Conservation (phyloP, 345 rosid genomes). For the Populus deltoides region DNA sequence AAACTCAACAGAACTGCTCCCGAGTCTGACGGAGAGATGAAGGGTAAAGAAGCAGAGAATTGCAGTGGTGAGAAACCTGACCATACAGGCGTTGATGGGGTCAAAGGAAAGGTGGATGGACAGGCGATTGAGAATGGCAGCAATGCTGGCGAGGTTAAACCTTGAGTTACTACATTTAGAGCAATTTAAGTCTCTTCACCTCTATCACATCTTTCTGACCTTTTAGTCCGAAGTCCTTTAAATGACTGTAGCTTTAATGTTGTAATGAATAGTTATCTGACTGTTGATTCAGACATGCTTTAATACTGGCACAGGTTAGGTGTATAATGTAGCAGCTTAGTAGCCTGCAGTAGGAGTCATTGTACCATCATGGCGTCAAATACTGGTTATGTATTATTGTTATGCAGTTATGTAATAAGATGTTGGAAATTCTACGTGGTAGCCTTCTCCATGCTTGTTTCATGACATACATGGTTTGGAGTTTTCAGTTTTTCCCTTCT, state of each 20-base stretch:
- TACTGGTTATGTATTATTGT: conserved; percentile 18
- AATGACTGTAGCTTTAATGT: conserved; percentile 30
- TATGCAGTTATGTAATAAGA: conserved; percentile 20
- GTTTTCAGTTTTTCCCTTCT: background rate
- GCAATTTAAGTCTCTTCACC: conserved; percentile 17
- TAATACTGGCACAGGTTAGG: conserved; percentile 24
- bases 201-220: conserved; percentile 14
- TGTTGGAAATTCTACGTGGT: background rate
- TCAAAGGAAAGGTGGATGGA: conserved; percentile 31
- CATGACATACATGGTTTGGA: background rate
- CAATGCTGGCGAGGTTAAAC: conserved; percentile 25
- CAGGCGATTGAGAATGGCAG: conserved; percentile 39
- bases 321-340: conserved; percentile 21
- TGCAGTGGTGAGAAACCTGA: conserved; percentile 19
- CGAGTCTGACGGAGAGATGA: conserved; percentile 24
- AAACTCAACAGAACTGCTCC: conserved; percentile 12
- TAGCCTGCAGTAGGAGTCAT: conserved; percentile 8
- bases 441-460: background rate
- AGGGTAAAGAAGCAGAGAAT: conserved; percentile 19
- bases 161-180: conserved; percentile 26
- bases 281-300: conserved; percentile 27
- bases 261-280: conserved; percentile 24
- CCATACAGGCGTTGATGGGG: conserved; percentile 7
- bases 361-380: conserved; percentile 18
- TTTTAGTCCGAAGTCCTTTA: conserved; percentile 10